These are phyloP conservation scores for Catharanthus roseus DNA, from an alignment of 257 asterid species.

Conservation along the genomic window DNA sequence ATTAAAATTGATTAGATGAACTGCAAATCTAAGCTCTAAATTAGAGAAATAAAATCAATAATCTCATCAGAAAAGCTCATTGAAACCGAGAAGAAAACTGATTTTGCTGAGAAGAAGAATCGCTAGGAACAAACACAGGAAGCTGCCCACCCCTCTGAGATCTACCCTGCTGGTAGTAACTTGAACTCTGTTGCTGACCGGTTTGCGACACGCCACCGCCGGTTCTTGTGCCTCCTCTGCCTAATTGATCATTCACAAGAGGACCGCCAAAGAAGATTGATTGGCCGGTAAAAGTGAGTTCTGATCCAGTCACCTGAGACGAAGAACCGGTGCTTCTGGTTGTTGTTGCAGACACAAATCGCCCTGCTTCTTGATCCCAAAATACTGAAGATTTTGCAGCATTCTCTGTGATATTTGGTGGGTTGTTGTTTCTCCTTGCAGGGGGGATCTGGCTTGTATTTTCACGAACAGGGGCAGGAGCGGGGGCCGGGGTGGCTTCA, in stretches of 20 bases:
- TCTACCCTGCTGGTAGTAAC: constrained; percentile 77
- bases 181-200: constrained; percentile 41
- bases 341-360: constrained; percentile 52
- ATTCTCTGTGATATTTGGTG: constrained; percentile 29
- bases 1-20: constrained; percentile 4
- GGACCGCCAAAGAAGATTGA: constrained; percentile 93
- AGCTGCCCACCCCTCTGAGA: constrained; percentile 89
- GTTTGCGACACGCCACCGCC: constrained; percentile 22
- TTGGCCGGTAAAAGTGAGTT: constrained; percentile 79
- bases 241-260: constrained; percentile 45
- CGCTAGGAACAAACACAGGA: constrained; percentile 90
- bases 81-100: constrained; percentile 48
- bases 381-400: constrained; percentile 53
- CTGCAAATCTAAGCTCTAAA: constrained; percentile 22
- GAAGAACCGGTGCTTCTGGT: constrained; percentile 50
- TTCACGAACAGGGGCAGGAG: constrained; percentile 5
- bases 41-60: constrained; percentile 6
- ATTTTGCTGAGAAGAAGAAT: constrained; percentile 54
- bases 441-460: constrained; percentile 23
- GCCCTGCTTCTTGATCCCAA: constrained; percentile 87
- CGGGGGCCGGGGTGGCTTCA: constrained; percentile 20
- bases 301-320: constrained; percentile 50
- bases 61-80: constrained; percentile 20
- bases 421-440: constrained; percentile 33
- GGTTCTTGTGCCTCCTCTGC: constrained; percentile 42